Conservation (phyloP, 371 early-diverging fungal genomes). For the Mortierella sp. region DNA sequence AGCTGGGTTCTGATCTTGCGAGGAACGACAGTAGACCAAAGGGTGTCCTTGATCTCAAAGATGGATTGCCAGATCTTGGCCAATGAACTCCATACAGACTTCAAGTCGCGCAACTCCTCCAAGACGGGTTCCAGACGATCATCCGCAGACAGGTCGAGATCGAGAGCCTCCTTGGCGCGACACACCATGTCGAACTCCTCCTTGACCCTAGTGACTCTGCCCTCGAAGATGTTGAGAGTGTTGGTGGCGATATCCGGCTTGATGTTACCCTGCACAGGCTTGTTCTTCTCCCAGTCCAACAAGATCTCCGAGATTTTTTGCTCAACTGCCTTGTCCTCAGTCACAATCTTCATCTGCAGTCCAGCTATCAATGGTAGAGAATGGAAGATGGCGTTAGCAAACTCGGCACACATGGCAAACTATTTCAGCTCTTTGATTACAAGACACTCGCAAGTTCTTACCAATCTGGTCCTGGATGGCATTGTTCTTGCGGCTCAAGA, state of each 20-base stretch:
- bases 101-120: slow-evolving; percentile 95
- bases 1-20: slow-evolving; percentile 91
- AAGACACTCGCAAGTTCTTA: slow-evolving; percentile 25
- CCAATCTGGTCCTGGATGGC: slow-evolving; percentile 94
- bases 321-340: slow-evolving; percentile 90
- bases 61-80: slow-evolving; percentile 88
- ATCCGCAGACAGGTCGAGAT: slow-evolving; percentile 77
- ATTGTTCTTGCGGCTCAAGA: slow-evolving; percentile 90
- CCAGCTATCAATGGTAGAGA: slow-evolving; percentile 64
- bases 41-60: slow-evolving; percentile 87
- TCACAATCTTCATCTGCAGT: slow-evolving; percentile 90
- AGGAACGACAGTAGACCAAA: slow-evolving; percentile 92
- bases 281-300: slow-evolving; percentile 94
- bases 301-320: slow-evolving; percentile 88
- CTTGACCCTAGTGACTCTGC: slow-evolving; percentile 84
- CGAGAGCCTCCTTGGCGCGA: slow-evolving; percentile 95
- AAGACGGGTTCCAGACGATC: slow-evolving; percentile 88
- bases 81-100: slow-evolving; percentile 94
- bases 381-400: not conserved
- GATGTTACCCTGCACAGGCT: slow-evolving; percentile 96
- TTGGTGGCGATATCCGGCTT: slow-evolving; percentile 89
- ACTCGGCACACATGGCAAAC: too few species aligned
- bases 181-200: slow-evolving; percentile 92
- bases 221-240: slow-evolving; percentile 89
- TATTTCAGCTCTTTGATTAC: not conserved